These are phyloP conservation scores for Blastomyces parvus DNA, from an alignment of 2,329 filamentous ascomycete genomes.

Conservation along the genomic window DNA sequence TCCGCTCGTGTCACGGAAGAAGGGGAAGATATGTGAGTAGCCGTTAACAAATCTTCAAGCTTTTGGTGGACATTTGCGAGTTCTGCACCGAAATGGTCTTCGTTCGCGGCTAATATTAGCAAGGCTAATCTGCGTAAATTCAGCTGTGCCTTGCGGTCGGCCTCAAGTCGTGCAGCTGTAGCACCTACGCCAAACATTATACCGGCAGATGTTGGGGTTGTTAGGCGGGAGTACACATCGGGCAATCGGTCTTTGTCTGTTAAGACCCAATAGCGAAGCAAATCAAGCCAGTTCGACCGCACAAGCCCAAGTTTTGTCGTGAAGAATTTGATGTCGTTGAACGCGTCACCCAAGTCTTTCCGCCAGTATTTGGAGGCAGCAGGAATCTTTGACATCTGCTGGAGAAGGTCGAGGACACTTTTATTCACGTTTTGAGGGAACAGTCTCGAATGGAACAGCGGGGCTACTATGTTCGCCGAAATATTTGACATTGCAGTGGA, in stretches of 20 bases:
- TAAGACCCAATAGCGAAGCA: conserved; percentile 74
- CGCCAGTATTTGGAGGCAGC: conserved; percentile 84
- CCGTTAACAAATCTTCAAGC: conserved; percentile 72
- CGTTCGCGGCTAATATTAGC: conserved; percentile 63
- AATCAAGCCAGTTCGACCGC: conserved; percentile 65
- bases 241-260: conserved; percentile 80
- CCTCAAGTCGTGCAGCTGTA: conserved; percentile 84
- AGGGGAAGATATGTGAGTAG: conserved; percentile 79
- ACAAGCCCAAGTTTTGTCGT: conserved; percentile 57
- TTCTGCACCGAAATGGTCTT: conserved; percentile 72
- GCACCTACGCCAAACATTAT: conserved; percentile 99
- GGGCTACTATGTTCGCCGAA: conserved; percentile 71
- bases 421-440: conserved; percentile 79
- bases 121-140: conserved; percentile 75
- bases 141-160: conserved; percentile 84
- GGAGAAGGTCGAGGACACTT: conserved; percentile 61
- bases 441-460: conserved; percentile 68
- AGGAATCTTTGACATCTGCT: conserved; percentile 65
- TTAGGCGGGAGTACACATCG: conserved; percentile 69
- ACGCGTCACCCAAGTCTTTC: conserved; percentile 83
- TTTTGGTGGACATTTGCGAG: conserved; percentile 68
- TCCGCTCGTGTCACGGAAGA: conserved; percentile 84
- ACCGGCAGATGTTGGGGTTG: conserved; percentile 79
- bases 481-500: conserved; percentile 68
- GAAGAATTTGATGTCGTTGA: conserved; percentile 84